A percentile compares a stretch with the other conserved stretches of the same genome.
phyloP scores from a whole-genome alignment of 2,329 filamentous ascomycete species.

The Penicillium sp. region DNA sequence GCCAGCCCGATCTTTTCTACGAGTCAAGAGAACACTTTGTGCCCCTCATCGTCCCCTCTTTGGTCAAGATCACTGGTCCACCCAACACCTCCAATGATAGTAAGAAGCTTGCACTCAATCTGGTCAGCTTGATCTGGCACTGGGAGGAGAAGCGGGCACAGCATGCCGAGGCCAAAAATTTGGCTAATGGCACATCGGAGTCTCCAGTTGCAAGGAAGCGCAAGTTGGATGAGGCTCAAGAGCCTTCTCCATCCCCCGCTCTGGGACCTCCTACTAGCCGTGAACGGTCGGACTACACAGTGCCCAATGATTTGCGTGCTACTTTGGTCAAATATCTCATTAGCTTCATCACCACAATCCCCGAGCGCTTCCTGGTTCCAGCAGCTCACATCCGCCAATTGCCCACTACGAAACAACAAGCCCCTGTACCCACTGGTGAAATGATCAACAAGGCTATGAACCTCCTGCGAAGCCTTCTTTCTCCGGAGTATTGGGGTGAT shows the following conservation, averaged over 20 bases:
- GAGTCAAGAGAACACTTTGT: conserved; percentile 90
- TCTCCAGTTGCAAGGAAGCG: conserved; percentile 73
- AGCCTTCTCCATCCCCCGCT: conserved; percentile 50
- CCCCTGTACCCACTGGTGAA: conserved; percentile 62
- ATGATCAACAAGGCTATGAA: conserved; percentile 81
- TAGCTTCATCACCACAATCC: conserved; percentile 86
- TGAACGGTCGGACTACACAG: conserved; percentile 63
- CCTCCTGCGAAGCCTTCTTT: conserved; percentile 77
- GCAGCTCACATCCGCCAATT: conserved; percentile 63
- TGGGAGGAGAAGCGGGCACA: conserved; percentile 86
- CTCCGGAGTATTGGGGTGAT: conserved; percentile 85
- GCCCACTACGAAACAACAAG: conserved; percentile 45
- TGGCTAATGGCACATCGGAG: conserved; percentile 50
- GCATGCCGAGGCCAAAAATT: conserved; percentile 45
- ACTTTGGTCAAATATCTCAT: conserved; percentile 93
- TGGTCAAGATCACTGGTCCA: conserved; percentile 77
- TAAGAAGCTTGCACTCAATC: conserved; percentile 82
- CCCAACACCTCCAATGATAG: conserved; percentile 84
- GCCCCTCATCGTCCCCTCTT: conserved; percentile 78
- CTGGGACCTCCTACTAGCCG: conserved; percentile 42
- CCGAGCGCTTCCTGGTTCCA: conserved; percentile 76
- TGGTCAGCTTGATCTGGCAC: conserved; percentile 85
- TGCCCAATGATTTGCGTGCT: conserved; percentile 63
- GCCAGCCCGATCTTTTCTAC: conserved; percentile 89
- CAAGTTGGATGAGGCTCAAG: conserved; percentile 63